A percentile compares a stretch with the other conserved stretches of the same genome.
Evolutionary conservation across 257 asterid species (phyloP).

Genomic region (Linderniella brevidens): DNA sequence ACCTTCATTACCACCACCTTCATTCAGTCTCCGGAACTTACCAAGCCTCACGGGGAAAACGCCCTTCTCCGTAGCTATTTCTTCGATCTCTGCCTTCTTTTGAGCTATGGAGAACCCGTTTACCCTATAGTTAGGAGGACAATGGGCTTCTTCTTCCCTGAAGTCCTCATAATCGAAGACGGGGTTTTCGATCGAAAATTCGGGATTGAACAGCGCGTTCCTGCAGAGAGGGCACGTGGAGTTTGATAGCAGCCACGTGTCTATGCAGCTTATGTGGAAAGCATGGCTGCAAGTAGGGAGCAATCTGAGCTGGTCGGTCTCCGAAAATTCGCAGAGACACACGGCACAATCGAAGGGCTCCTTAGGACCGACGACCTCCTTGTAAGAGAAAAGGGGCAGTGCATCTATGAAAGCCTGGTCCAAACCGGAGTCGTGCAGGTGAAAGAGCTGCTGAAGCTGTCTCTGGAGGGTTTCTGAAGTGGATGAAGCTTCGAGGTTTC

Average conservation of each 20-base stretch:
- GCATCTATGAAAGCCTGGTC: slow-evolving; percentile 90
- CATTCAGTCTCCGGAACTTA: slow-evolving; percentile 28
- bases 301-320: slow-evolving; percentile 64
- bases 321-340: slow-evolving; percentile 70
- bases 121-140: slow-evolving; percentile 21
- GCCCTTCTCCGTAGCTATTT: slow-evolving; percentile 31
- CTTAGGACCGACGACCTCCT: slow-evolving; percentile 67
- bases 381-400: slow-evolving; percentile 62
- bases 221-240: slow-evolving; percentile 95
- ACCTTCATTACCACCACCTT: slow-evolving; percentile 10
- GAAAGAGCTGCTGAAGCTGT: slow-evolving; percentile 85
- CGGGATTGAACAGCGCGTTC: slow-evolving; percentile 59
- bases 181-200: slow-evolving; percentile 65
- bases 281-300: slow-evolving; percentile 93
- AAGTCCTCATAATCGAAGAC: slow-evolving; percentile 52
- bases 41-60: slow-evolving; percentile 58
- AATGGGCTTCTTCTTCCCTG: slow-evolving; percentile 58
- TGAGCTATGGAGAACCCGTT: slow-evolving; percentile 22
- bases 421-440: slow-evolving; percentile 73
- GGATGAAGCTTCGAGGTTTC: slow-evolving; percentile 36
- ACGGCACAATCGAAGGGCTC: slow-evolving; percentile 96
- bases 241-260: slow-evolving; percentile 89
- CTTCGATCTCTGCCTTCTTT: slow-evolving; percentile 47
- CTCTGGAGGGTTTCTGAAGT: slow-evolving; percentile 64
- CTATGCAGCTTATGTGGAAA: slow-evolving; percentile 73